Evolutionary conservation across 345 rosid species (phyloP).

Genomic region (Arabidopsis arenosa): DNA sequence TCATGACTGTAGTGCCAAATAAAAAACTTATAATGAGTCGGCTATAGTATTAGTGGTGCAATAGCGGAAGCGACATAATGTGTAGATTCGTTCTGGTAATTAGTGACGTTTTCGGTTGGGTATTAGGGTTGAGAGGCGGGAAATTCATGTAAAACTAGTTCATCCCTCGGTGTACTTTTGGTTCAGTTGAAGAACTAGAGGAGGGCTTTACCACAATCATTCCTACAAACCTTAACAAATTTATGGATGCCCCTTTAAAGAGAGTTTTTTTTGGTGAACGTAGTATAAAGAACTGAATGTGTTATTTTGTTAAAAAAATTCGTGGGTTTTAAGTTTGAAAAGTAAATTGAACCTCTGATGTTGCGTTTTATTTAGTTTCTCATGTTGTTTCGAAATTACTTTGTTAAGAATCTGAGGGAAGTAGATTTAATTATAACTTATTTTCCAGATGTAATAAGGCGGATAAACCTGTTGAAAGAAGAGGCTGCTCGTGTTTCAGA

Average conservation of each 20-base stretch:
- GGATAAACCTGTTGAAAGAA: conserved; percentile 81
- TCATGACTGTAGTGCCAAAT: conserved; percentile 8
- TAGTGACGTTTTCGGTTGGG: neutral
- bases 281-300: conserved; percentile 5
- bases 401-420: conserved; percentile 8
- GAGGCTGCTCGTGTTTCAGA: conserved; percentile 88
- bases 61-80: conserved; percentile 18
- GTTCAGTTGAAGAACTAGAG: conserved; percentile 10
- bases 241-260: neutral
- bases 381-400: conserved; percentile 13
- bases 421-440: conserved; percentile 19
- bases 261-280: neutral
- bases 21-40: neutral
- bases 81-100: conserved; percentile 7
- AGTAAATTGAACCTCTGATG: conserved; percentile 16
- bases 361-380: conserved; percentile 24
- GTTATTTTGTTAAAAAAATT: conserved; percentile 1
- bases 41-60: conserved; percentile 14
- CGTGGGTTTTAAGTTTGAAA: neutral
- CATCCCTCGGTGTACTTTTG: neutral
- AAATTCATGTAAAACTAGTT: conserved; percentile 2
- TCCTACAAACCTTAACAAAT: neutral
- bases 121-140: conserved; percentile 1
- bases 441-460: conserved; percentile 82
- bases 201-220: conserved; percentile 8